Conservation (phyloP, 2,329 filamentous ascomycete genomes). For the Curvularia sp. region DNA sequence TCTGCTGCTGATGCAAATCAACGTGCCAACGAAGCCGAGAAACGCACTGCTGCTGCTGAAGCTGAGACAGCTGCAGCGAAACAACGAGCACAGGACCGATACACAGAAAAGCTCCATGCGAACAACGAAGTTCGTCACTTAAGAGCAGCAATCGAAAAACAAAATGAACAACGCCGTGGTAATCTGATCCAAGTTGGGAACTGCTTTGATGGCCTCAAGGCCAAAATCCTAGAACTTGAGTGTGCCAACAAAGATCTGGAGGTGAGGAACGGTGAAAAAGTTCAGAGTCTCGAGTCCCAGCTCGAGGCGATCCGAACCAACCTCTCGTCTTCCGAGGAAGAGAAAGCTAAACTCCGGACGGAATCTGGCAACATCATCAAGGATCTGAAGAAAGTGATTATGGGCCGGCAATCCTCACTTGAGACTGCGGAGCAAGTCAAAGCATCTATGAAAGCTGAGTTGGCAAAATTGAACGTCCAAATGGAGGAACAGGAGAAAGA, state of each 20-base stretch:
- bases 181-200: not conserved
- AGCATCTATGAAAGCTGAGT: not conserved
- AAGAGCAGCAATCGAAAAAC: not conserved
- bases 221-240: slow-evolving; percentile 1
- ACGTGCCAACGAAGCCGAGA: not conserved
- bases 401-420: not conserved
- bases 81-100: slow-evolving; percentile 10
- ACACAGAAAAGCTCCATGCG: slow-evolving; percentile 15
- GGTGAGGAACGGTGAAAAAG: not conserved
- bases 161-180: not conserved
- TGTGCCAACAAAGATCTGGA: not conserved
- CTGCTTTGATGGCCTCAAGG: not conserved
- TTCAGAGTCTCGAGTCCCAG: not conserved
- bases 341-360: not conserved
- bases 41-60: slow-evolving; percentile 1
- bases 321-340: not conserved
- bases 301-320: not conserved
- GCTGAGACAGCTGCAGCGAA: slow-evolving; percentile 4
- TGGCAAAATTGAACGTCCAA: not conserved
- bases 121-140: slow-evolving; percentile 12
- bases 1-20: not conserved
- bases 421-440: not conserved
- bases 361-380: not conserved
- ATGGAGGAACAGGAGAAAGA: not conserved
- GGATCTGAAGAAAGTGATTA: slow-evolving; percentile 1